phyloP scores from a whole-genome alignment of 2,329 filamentous ascomycete genomes.

The Sporothrix globosa region DNA sequence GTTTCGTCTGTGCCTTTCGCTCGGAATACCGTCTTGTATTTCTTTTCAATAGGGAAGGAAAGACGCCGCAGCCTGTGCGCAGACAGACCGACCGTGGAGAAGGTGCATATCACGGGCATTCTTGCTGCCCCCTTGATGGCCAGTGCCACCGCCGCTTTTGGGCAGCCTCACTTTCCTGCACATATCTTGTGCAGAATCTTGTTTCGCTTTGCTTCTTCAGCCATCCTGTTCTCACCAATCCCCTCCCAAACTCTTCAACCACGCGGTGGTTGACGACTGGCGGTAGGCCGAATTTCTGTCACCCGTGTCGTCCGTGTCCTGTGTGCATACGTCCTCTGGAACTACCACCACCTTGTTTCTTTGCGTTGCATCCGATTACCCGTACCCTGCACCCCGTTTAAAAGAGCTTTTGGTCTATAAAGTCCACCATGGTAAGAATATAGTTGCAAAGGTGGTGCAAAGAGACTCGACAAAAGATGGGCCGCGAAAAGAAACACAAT shows the following conservation, averaged over 20 bases:
- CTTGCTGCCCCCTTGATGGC: background rate
- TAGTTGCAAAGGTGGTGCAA: conserved; percentile 25
- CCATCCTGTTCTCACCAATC: conserved; percentile 12
- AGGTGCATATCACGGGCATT: conserved; percentile 7
- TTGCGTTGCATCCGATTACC: background rate
- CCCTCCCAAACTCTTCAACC: background rate
- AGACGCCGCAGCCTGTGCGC: background rate
- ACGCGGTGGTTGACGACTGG: conserved; percentile 16
- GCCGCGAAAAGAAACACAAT: conserved; percentile 39
- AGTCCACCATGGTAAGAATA: conserved; percentile 38
- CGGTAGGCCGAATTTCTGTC: conserved; percentile 10
- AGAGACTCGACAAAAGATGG: conserved; percentile 39
- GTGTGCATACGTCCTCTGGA: background rate
- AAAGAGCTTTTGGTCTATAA: background rate
- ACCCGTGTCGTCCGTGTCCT: background rate
- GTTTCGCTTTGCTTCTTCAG: background rate
- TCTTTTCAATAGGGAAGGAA: background rate
- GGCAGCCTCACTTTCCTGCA: conserved; percentile 22
- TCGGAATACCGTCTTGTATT: background rate
- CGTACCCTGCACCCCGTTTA: background rate
- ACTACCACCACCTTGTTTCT: background rate
- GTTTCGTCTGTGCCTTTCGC: background rate
- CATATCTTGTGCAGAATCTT: background rate
- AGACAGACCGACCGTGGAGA: conserved; percentile 5
- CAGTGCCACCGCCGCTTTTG: conserved; percentile 23